A percentile compares a stretch with the other conserved stretches of the same genome.
Evolutionary conservation across 441 rosid species (phyloP).

Genomic region (Omphalea diandra): DNA sequence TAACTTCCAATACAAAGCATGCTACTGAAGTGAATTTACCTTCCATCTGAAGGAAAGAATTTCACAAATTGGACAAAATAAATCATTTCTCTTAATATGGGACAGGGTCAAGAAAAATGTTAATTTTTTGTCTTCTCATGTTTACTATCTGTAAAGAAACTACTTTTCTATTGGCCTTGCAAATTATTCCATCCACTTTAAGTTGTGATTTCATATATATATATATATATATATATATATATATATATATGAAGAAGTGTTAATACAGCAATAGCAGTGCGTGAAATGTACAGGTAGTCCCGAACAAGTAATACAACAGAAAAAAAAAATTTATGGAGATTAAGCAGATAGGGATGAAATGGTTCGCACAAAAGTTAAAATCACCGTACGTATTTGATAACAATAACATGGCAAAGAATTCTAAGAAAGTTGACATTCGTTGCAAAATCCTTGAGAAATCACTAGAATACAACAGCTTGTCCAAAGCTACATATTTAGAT

Average conservation of each 20-base stretch:
- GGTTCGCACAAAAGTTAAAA: not conserved
- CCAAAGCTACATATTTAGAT: no score
- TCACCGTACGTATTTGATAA: not conserved
- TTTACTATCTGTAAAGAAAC: not conserved
- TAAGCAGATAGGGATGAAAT: not conserved
- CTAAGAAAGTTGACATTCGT: no score
- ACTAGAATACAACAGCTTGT: not conserved
- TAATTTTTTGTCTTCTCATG: not conserved
- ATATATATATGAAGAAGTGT: no score
- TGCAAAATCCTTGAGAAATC: not conserved
- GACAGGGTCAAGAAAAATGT: not conserved
- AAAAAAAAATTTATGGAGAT: not conserved
- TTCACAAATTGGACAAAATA: not conserved
- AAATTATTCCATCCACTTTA: no score
- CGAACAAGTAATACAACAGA: not conserved
- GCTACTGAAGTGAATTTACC: not conserved
- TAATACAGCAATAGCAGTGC: not conserved
- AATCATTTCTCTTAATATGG: not conserved
- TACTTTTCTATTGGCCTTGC: not conserved
- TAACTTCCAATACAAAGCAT: not conserved
- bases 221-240: no score
- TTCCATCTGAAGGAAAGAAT: not conserved
- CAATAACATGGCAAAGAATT: no score
- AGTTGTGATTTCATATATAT: no score
- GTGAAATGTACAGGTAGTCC: not conserved